Base-by-base conservation (phyloP, 176 grass and related monocot genomes). In the Rhynchospora tenuis region DNA sequence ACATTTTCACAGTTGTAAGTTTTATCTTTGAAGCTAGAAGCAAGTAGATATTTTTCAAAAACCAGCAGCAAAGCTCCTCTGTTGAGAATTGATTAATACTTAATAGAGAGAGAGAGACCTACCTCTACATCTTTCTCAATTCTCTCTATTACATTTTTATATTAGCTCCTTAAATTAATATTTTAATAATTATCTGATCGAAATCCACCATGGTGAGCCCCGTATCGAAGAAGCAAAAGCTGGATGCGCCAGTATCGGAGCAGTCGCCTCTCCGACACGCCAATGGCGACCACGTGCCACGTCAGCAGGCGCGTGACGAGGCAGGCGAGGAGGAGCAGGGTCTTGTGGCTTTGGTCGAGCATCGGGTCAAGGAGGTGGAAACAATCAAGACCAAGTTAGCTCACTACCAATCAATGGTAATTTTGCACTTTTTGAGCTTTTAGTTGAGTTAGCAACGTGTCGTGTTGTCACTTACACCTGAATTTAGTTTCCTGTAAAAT, bases 1-100 rank as follows among this genome's bases (percentile, higher is more conserved):
- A 89, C 88, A 62, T 92, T 97, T 86, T 97, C 94, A 68, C 94
- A 92, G 83, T 84, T 97, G 94, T 97, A 60, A 81, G 91, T 86
- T 85, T 89, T 46, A 28, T 55, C 83, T 23, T 28, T 87, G 13
- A 59, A 78, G 15, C 46, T 54, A 59, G 57, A 64, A 31, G 3
- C 31, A 33, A 33, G 31, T 33, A 33, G 31, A 33, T 33, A 33
- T 33, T 33, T 33, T 33, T 33, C 38, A 71, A 44, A 45, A 1
- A 45, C 45, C 29, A 67, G 0, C 16, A 33, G 58, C 58, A 59
- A 59, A 59, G 4, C 58, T 19, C 16, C 58, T 29, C 26, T 62
- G 9, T 62, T 9, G 22, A 62, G 59, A 24, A 12, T 17, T 6
- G 15, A 56, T 5, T 17, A 11, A n/a, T n/a, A n/a, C n/a, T n/a